These are phyloP conservation scores for Salix udensis DNA, from an alignment of 345 rosid genomes.

Conservation along the genomic window DNA sequence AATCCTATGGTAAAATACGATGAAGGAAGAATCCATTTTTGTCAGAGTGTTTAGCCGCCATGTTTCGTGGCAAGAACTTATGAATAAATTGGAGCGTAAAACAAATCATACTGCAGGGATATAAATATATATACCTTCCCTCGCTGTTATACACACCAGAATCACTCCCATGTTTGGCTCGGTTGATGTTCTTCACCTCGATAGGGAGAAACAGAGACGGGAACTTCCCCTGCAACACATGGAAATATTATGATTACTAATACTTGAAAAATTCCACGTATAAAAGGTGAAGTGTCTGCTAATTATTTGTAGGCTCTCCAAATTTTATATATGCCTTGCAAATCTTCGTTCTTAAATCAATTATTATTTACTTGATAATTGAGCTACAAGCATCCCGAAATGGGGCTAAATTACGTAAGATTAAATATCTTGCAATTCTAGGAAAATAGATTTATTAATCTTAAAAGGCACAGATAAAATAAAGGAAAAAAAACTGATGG, in stretches of 20 bases:
- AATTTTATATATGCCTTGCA: not conserved
- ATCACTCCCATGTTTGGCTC: constrained; percentile 77
- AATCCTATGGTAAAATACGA: no score
- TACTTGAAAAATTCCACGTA: not conserved
- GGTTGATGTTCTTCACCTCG: constrained; percentile 64
- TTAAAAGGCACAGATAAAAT: not conserved
- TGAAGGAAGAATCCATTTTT: not conserved
- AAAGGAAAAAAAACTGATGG: not conserved
- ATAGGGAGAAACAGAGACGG: constrained; percentile 61
- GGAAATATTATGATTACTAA: not conserved
- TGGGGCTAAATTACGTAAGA: no score
- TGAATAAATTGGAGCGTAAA: not conserved
- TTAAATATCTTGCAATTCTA: no score
- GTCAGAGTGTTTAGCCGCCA: not conserved
- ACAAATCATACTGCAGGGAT: not conserved
- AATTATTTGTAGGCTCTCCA: not conserved
- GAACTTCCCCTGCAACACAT: constrained; percentile 53
- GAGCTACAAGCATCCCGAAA: no score
- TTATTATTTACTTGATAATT: no score
- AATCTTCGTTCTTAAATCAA: not conserved
- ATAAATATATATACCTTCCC: constrained; percentile 51
- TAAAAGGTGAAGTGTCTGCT: not conserved
- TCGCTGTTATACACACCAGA: constrained; percentile 71
- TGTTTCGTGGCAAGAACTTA: not conserved
- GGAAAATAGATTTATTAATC: not conserved